Percentiles rank a stretch among this genome's conserved stretches.
Evolutionary conservation across 768 basidiomycete species (phyloP).

Genomic region (Exsudoporus frostii): DNA sequence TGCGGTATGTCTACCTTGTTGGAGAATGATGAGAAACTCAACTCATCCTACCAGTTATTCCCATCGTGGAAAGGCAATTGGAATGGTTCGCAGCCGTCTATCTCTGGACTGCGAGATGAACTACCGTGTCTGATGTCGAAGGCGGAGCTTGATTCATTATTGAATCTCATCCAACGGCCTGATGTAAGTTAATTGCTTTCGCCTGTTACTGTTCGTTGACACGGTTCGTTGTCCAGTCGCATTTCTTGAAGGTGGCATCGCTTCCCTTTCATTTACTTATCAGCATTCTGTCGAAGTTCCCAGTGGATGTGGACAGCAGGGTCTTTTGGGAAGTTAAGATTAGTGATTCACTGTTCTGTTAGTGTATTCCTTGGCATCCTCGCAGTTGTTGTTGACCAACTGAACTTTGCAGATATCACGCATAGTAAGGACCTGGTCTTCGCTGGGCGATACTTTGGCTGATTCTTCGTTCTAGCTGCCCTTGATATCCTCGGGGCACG

Average conservation of each 20-base stretch:
- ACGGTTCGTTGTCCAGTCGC: slow-evolving; percentile 47
- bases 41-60: slow-evolving; percentile 52
- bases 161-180: slow-evolving; percentile 71
- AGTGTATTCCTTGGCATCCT: slow-evolving; percentile 21
- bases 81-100: slow-evolving; percentile 62
- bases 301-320: slow-evolving; percentile 68
- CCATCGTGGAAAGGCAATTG: slow-evolving; percentile 79
- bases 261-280: slow-evolving; percentile 79
- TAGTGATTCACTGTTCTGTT: slow-evolving; percentile 68
- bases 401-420: slow-evolving; percentile 33
- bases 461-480: slow-evolving; percentile 39
- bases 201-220: slow-evolving; percentile 11
- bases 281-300: slow-evolving; percentile 76
- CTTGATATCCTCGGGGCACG: slow-evolving; percentile 58
- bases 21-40: not conserved
- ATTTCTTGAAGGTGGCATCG: slow-evolving; percentile 82
- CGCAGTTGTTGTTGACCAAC: slow-evolving; percentile 4
- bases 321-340: slow-evolving; percentile 67
- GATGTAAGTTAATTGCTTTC: slow-evolving; percentile 50
- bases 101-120: slow-evolving; percentile 59
- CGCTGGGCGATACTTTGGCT: slow-evolving; percentile 13
- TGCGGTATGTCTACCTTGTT: slow-evolving; percentile 43
- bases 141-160: slow-evolving; percentile 59
- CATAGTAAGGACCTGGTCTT: slow-evolving; percentile 22
- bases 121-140: slow-evolving; percentile 64